Percentiles rank a stretch among this genome's conserved stretches.
phyloP scores from a whole-genome alignment of 1,284 basidiomycete genomes.

The Ustilago curta region DNA sequence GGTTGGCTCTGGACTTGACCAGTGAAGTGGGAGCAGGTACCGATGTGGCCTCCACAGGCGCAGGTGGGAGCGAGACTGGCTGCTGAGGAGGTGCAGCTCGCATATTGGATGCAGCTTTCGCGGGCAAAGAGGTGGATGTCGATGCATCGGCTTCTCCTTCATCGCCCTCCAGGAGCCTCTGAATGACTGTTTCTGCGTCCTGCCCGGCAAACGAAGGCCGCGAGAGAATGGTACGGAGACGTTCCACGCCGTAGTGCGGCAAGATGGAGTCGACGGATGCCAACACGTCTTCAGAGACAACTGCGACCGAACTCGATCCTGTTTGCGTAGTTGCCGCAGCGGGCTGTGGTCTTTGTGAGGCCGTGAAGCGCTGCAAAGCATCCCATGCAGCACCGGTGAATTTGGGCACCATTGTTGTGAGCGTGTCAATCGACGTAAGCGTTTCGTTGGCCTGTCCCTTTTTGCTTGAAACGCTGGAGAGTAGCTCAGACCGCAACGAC shows the following conservation, averaged over 20 bases:
- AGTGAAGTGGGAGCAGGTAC: slow-evolving; percentile 15
- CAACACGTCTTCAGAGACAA: slow-evolving; percentile 29
- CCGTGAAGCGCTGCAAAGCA: slow-evolving; percentile 24
- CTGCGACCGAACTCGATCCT: not conserved
- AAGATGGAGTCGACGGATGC: slow-evolving; percentile 43
- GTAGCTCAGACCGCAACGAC: slow-evolving; percentile 18
- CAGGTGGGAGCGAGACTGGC: not conserved
- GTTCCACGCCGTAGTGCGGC: slow-evolving; percentile 45
- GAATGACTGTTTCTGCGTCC: slow-evolving; percentile 40
- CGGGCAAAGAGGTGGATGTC: not conserved
- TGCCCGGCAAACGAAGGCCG: slow-evolving; percentile 40
- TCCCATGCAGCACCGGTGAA: slow-evolving; percentile 44
- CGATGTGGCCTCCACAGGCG: not conserved
- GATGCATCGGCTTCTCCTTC: slow-evolving; percentile 23
- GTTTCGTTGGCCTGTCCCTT: slow-evolving; percentile 13
- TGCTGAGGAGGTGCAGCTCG: not conserved
- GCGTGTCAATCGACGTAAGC: slow-evolving; percentile 31
- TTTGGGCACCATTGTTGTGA: slow-evolving; percentile 23
- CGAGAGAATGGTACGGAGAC: slow-evolving; percentile 25
- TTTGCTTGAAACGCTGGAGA: slow-evolving; percentile 13
- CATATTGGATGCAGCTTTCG: not conserved
- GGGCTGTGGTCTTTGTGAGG: slow-evolving; percentile 2
- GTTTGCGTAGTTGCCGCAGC: not conserved
- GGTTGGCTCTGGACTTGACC: slow-evolving; percentile 45
- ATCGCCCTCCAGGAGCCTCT: slow-evolving; percentile 47